A percentile compares a stretch with the other conserved stretches of the same genome.
These are phyloP conservation scores for Funneliformis mosseae DNA, from an alignment of 192 early-diverging fungal genomes.

Conservation along the genomic window DNA sequence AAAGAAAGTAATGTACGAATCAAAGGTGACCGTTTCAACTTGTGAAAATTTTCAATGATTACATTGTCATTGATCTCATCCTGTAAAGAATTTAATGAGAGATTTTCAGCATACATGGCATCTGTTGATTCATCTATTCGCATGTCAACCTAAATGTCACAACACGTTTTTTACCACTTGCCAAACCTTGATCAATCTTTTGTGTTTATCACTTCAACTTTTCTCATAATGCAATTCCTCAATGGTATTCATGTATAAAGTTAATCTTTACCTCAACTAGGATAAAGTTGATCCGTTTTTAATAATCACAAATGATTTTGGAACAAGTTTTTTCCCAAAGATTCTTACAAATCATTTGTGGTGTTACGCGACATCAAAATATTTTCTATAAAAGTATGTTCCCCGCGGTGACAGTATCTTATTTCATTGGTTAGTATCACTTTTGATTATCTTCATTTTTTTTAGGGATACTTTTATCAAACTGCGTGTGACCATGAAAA, in stretches of 20 bases:
- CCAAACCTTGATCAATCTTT: neutral
- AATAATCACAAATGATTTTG: neutral
- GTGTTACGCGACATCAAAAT: neutral
- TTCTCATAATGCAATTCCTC: neutral
- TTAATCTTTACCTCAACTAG: neutral
- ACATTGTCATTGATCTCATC: neutral
- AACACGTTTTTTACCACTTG: neutral
- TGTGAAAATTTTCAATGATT: neutral
- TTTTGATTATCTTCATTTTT: neutral
- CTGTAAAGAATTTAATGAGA: neutral
- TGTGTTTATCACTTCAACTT: neutral
- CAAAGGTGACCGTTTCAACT: neutral
- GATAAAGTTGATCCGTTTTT: no score
- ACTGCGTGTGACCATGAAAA: neutral
- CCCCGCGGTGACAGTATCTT: neutral
- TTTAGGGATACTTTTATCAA: neutral
- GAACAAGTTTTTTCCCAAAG: neutral
- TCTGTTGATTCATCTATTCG: neutral
- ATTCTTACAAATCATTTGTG: neutral
- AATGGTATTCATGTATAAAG: neutral
- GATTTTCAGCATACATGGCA: neutral
- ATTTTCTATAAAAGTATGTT: neutral
- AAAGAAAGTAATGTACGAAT: neutral
- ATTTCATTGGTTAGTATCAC: neutral
- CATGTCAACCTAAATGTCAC: neutral